A percentile compares a stretch with the other conserved stretches of the same genome.
Conservation (phyloP, 1,139 yeast species). For the Hansenula lynferdii region DNA sequence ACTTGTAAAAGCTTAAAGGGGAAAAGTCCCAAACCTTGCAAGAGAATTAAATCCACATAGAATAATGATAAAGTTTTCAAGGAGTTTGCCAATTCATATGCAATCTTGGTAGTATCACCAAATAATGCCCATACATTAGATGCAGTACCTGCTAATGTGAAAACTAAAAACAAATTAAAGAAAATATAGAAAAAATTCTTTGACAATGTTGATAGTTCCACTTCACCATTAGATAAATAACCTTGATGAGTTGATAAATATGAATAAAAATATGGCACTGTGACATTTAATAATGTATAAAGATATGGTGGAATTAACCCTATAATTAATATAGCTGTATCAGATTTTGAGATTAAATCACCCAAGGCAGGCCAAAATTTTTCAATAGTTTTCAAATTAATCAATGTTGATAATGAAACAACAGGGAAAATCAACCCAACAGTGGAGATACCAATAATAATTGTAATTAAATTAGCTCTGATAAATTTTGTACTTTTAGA, state of each 20-base stretch:
- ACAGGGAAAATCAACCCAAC: conserved; percentile 71
- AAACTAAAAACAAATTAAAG: conserved; percentile 78
- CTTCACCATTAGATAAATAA: conserved; percentile 72
- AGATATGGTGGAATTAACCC: conserved; percentile 75
- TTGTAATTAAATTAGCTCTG: conserved; percentile 57
- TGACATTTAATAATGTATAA: conserved; percentile 67
- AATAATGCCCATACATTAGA: conserved; percentile 72
- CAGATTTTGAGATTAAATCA: conserved; percentile 49
- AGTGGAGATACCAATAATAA: conserved; percentile 58
- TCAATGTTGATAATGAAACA: conserved; percentile 63
- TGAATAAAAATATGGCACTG: conserved; percentile 72
- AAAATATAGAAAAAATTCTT: conserved; percentile 83
- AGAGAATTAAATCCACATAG: conserved; percentile 66
- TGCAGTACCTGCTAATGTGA: conserved; percentile 76
- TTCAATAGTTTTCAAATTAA: conserved; percentile 63
- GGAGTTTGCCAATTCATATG: conserved; percentile 68
- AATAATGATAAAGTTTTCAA: conserved; percentile 64
- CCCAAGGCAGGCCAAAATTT: conserved; percentile 75
- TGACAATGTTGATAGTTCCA: conserved; percentile 69
- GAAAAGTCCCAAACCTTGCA: conserved; percentile 77
- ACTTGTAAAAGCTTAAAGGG: conserved; percentile 68
- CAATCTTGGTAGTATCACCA: conserved; percentile 71
- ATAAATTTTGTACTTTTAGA: conserved; percentile 51
- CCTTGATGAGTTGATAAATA: conserved; percentile 72
- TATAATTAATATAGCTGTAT: conserved; percentile 61